These are phyloP conservation scores for Clarireedia monteithiana DNA, from an alignment of 2,329 filamentous ascomycete species.

Conservation along the genomic window DNA sequence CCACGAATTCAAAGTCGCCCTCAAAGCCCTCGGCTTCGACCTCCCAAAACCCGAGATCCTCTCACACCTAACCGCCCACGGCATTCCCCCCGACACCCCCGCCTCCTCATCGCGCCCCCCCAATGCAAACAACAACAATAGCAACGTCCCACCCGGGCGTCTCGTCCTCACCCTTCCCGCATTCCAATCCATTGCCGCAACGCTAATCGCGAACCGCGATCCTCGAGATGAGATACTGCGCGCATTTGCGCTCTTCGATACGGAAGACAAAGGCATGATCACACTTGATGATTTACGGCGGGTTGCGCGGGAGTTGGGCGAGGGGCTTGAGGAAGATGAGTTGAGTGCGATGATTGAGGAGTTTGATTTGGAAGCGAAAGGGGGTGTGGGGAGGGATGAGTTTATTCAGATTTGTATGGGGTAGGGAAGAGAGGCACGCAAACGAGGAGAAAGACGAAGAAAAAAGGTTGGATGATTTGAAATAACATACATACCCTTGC, in stretches of 20 bases:
- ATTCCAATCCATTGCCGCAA: slow-evolving; percentile 71
- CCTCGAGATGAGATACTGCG: slow-evolving; percentile 85
- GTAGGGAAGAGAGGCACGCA: slow-evolving; percentile 3
- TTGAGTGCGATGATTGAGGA: slow-evolving; percentile 95
- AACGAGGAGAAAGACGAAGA: not conserved
- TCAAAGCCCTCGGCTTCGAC: slow-evolving; percentile 92
- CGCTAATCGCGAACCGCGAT: slow-evolving; percentile 73
- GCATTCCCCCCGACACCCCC: slow-evolving; percentile 43
- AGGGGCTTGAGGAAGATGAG: slow-evolving; percentile 88
- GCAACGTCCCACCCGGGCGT: slow-evolving; percentile 43
- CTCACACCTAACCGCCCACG: slow-evolving; percentile 71
- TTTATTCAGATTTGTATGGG: slow-evolving; percentile 40
- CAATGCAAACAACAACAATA: slow-evolving; percentile 42
- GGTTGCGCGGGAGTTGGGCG: slow-evolving; percentile 84
- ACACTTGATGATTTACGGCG: slow-evolving; percentile 79
- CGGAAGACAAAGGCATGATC: slow-evolving; percentile 85
- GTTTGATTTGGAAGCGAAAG: slow-evolving; percentile 91
- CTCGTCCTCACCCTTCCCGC: slow-evolving; percentile 65
- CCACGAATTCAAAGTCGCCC: slow-evolving; percentile 94
- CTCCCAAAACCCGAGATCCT: slow-evolving; percentile 81
- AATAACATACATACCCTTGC: not conserved
- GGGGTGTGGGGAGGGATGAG: slow-evolving; percentile 63
- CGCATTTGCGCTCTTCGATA: slow-evolving; percentile 90
- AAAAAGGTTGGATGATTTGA: not conserved
- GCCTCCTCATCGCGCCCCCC: slow-evolving; percentile 29